These are phyloP conservation scores for Sclerotinia borealis DNA, from an alignment of 2,329 filamentous ascomycete species.

Conservation along the genomic window DNA sequence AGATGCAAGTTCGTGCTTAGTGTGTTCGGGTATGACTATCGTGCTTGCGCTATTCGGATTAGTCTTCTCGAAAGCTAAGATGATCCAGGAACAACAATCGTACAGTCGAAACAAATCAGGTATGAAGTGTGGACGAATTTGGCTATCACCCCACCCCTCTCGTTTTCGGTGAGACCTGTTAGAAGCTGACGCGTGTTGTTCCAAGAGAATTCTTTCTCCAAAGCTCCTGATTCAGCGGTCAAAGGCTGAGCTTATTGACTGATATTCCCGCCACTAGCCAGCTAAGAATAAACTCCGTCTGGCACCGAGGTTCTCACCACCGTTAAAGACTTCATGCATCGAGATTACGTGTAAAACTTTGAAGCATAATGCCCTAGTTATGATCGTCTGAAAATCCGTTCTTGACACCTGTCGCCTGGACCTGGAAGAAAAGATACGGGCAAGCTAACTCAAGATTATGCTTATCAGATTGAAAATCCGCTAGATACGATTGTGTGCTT, in stretches of 20 bases:
- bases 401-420: neutral
- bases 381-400: neutral
- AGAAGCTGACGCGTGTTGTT: neutral
- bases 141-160: neutral
- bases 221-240: neutral
- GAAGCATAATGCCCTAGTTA: neutral
- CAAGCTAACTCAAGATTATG: neutral
- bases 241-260: neutral
- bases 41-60: neutral
- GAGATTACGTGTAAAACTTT: constrained; percentile 1
- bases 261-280: neutral
- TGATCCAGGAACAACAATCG: neutral
- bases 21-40: neutral
- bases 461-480: neutral
- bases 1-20: neutral
- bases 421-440: neutral
- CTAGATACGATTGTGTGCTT: neutral
- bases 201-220: neutral
- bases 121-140: neutral
- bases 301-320: neutral
- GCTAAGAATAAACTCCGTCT: neutral
- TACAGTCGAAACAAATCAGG: neutral
- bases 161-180: neutral
- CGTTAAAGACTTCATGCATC: neutral
- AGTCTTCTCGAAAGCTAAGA: neutral